Percentiles rank a stretch among this genome's conserved stretches.
Evolutionary conservation across 768 basidiomycete species (phyloP).

Genomic region (Termitomyces eurrhizus): DNA sequence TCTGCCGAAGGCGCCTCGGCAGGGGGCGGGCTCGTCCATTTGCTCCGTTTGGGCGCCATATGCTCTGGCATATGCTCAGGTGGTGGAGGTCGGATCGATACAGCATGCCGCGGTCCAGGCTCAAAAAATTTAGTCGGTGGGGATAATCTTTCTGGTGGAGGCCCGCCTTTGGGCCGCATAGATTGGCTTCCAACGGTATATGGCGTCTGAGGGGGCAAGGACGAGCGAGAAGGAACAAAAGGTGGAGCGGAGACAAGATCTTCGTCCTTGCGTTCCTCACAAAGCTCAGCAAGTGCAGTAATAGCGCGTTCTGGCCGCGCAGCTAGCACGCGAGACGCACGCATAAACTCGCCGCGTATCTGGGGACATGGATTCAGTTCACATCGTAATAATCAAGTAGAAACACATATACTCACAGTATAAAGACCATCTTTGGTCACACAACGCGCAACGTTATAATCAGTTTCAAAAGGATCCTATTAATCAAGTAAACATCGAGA

Average conservation of each 20-base stretch:
- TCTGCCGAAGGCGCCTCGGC: conserved; percentile 67
- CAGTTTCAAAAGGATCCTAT: conserved; percentile 95
- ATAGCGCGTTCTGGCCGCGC: conserved; percentile 78
- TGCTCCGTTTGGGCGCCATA: conserved; percentile 77
- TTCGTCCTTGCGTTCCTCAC: conserved; percentile 81
- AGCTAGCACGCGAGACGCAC: conserved; percentile 82
- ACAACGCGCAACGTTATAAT: conserved; percentile 95
- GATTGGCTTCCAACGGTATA: conserved; percentile 65
- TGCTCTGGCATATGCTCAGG: conserved; percentile 81
- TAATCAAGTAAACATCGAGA: neutral
- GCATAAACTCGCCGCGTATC: conserved; percentile 99
- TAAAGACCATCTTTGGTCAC: conserved; percentile 96
- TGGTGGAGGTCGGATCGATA: conserved; percentile 45
- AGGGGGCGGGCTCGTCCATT: conserved; percentile 86
- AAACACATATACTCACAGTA: conserved; percentile 52
- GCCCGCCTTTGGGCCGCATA: conserved; percentile 42
- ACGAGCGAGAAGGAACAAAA: conserved; percentile 36
- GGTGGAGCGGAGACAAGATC: conserved; percentile 51
- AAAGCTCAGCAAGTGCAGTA: conserved; percentile 81
- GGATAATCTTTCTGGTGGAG: conserved; percentile 45
- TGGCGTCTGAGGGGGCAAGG: conserved; percentile 65
- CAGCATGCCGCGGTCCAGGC: conserved; percentile 28
- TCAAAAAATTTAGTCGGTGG: conserved; percentile 51
- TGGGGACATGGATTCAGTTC: conserved; percentile 27
- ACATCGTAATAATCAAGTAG: neutral